These are phyloP conservation scores for Yamadazyma scolyti DNA, from an alignment of 805 yeast genomes.

Conservation along the genomic window DNA sequence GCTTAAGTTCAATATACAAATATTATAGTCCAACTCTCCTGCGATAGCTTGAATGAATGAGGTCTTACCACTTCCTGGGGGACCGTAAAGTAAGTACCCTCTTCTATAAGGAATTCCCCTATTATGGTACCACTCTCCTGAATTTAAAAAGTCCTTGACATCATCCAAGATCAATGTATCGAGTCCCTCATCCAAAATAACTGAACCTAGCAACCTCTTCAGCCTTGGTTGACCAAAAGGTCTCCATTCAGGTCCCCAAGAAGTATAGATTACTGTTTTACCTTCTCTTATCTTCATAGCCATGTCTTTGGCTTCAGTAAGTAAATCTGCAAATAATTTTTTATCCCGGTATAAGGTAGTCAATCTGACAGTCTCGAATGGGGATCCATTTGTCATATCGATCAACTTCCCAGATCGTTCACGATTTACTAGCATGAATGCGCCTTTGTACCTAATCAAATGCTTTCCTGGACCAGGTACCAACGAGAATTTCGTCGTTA, in stretches of 20 bases:
- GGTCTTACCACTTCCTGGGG: conserved; percentile 97
- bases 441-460: conserved; percentile 77
- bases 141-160: conserved; percentile 71
- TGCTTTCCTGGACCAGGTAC: conserved; percentile 99
- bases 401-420: conserved; percentile 87
- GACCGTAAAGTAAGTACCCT: conserved; percentile 91
- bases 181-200: conserved; percentile 75
- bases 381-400: conserved; percentile 87
- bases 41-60: conserved; percentile 95
- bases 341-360: conserved; percentile 87
- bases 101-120: conserved; percentile 97
- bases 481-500: conserved; percentile 78
- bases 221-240: conserved; percentile 95
- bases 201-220: conserved; percentile 81
- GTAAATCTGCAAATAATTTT: conserved; percentile 59
- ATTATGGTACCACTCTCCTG: conserved; percentile 89
- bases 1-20: conserved; percentile 86
- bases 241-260: conserved; percentile 99
- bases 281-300: conserved; percentile 86
- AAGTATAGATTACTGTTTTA: conserved; percentile 86
- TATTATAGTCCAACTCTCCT: conserved; percentile 92
- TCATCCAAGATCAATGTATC: conserved; percentile 65
- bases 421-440: conserved; percentile 82
- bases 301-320: conserved; percentile 78
- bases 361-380: conserved; percentile 92